A percentile compares a stretch with the other conserved stretches of the same genome.
Conservation (phyloP, 495 filamentous ascomycete species). For the Ascodesmis nigricans region DNA sequence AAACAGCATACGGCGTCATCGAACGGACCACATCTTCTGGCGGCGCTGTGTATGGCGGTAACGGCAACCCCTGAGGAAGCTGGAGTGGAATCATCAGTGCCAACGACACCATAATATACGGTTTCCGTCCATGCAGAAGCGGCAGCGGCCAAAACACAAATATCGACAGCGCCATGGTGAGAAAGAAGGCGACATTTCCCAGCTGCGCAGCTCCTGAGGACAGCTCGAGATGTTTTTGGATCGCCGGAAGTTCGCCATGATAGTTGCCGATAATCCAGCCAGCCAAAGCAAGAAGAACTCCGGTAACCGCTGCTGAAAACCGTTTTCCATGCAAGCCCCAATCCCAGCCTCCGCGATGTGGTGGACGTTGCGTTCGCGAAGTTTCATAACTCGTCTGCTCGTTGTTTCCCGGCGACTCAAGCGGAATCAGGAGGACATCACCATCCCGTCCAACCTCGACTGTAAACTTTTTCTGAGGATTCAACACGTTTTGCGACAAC, state of each 20-base stretch:
- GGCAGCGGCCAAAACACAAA: conserved; percentile 52
- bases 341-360: conserved; percentile 16
- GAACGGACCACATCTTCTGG: background rate
- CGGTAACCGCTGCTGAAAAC: conserved; percentile 43
- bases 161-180: conserved; percentile 43
- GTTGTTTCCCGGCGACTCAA: too few relatives aligned
- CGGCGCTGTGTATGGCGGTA: conserved; percentile 13
- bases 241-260: conserved; percentile 49
- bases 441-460: conserved; percentile 5
- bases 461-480: too few relatives aligned
- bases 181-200: conserved; percentile 48
- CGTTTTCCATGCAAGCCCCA: conserved; percentile 32
- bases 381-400: too few relatives aligned
- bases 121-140: conserved; percentile 54
- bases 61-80: conserved; percentile 43
- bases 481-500: too few relatives aligned
- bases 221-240: conserved; percentile 49
- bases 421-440: conserved; percentile 3
- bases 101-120: conserved; percentile 34
- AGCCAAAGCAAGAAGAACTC: conserved; percentile 42
- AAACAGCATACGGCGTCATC: conserved; percentile 23
- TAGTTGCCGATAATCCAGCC: conserved; percentile 53
- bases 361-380: too few relatives aligned
- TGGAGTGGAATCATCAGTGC: conserved; percentile 46
- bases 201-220: conserved; percentile 41